phyloP scores from a whole-genome alignment of 768 basidiomycete species.

The Melanogaster broomeanus region DNA sequence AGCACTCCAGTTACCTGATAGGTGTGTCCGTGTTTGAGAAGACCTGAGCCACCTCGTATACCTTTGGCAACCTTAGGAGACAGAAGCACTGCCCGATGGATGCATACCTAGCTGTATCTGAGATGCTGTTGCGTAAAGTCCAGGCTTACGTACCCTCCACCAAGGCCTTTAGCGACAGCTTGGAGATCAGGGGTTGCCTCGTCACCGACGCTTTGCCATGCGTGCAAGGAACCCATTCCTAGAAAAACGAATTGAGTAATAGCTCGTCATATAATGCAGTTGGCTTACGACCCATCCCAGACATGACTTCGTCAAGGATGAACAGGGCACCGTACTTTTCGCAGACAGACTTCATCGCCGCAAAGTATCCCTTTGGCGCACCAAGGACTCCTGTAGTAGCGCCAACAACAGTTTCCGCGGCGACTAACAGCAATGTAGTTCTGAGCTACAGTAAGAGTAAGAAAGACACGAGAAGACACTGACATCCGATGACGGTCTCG shows the following conservation, averaged over 20 bases:
- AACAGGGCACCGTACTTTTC: constrained; percentile 72
- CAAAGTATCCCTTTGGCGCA: constrained; percentile 84
- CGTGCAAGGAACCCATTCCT: constrained; percentile 89
- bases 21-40: constrained; percentile 85
- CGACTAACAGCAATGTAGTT: constrained; percentile 46
- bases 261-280: not conserved
- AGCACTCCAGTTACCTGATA: constrained; percentile 56
- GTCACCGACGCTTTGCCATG: constrained; percentile 84
- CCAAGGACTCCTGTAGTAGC: constrained; percentile 77
- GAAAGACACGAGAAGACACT: constrained; percentile 26
- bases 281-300: constrained; percentile 82
- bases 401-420: constrained; percentile 85
- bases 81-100: constrained; percentile 80
- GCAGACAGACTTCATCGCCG: constrained; percentile 82
- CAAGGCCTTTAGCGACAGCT: constrained; percentile 87
- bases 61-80: constrained; percentile 70
- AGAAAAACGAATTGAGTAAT: not conserved
- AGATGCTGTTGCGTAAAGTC: not conserved
- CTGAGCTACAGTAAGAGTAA: not conserved
- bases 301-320: constrained; percentile 92
- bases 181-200: constrained; percentile 81
- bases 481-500: constrained; percentile 81
- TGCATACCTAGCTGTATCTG: constrained; percentile 55
- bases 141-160: constrained; percentile 66
- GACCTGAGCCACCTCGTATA: constrained; percentile 64